A percentile compares a stretch with the other conserved stretches of the same genome.
These are phyloP conservation scores for Penicillium sp. DNA, from an alignment of 2,329 filamentous ascomycete species.

Conservation along the genomic window DNA sequence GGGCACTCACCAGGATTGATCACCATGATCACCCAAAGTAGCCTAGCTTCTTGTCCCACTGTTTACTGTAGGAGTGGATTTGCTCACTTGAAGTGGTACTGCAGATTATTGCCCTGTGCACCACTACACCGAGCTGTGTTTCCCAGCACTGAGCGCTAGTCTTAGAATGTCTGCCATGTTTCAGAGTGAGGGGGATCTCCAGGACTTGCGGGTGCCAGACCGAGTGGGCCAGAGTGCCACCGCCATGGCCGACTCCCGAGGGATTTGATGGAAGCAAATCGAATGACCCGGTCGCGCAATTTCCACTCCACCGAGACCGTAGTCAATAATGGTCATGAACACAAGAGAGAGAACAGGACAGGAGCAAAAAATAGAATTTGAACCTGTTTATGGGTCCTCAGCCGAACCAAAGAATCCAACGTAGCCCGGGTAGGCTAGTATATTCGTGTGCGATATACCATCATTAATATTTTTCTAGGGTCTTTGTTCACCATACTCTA, in stretches of 20 bases:
- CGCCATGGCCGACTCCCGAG: not conserved
- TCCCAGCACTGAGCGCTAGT: conserved; percentile 16
- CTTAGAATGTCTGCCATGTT: conserved; percentile 22
- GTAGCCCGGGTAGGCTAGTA: not conserved
- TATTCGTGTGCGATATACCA: not conserved
- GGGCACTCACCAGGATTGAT: not conserved
- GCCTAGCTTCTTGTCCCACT: not conserved
- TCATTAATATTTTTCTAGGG: not conserved
- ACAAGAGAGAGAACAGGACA: not conserved
- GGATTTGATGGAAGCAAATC: conserved; percentile 4
- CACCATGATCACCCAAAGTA: not conserved
- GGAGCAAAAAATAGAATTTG: not conserved
- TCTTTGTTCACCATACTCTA: not conserved
- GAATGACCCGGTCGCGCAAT: not conserved
- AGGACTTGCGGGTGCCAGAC: not conserved
- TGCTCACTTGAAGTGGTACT: conserved; percentile 4
- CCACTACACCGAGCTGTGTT: not conserved
- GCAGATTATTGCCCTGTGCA: conserved; percentile 15
- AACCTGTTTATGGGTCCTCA: not conserved
- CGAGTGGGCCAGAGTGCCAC: not conserved
- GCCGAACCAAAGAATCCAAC: not conserved
- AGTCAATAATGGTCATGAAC: not conserved
- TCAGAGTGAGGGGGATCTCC: conserved; percentile 15
- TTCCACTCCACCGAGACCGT: not conserved
- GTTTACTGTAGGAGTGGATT: not conserved